A percentile compares a stretch with the other conserved stretches of the same genome.
These are phyloP conservation scores for Metrosideros polymorpha DNA, from an alignment of 441 rosid species.

Conservation along the genomic window DNA sequence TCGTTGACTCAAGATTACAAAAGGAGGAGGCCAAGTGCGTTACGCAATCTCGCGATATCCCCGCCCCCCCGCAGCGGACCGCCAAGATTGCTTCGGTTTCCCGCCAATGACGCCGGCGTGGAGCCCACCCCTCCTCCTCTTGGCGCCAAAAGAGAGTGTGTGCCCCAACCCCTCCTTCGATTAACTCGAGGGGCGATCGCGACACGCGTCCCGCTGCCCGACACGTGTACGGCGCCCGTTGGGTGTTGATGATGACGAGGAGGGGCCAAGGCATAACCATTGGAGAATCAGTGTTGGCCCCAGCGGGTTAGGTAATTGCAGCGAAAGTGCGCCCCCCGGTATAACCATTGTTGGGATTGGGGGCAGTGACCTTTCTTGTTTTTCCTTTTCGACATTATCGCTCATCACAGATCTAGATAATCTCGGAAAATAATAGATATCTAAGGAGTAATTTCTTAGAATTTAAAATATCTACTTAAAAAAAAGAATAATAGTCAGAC, in stretches of 20 bases:
- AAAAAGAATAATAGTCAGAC: neutral
- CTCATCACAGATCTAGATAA: neutral
- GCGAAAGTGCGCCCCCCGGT: neutral
- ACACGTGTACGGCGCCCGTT: neutral
- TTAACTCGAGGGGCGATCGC: neutral
- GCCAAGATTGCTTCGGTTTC: slow-evolving; percentile 19
- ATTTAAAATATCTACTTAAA: neutral
- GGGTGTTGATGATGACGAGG: neutral
- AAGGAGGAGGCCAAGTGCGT: neutral
- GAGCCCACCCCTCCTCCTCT: slow-evolving; percentile 13
- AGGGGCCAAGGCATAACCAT: neutral
- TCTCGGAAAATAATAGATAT: neutral
- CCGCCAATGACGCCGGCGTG: slow-evolving; percentile 32
- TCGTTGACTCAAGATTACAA: neutral
- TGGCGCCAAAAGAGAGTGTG: slow-evolving; percentile 17
- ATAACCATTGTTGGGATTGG: too few species aligned
- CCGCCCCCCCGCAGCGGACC: slow-evolving; percentile 6
- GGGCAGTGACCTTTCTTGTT: neutral
- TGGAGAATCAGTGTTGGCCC: neutral
- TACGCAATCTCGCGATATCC: slow-evolving; percentile 1
- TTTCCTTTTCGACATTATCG: neutral
- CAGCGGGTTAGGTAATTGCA: neutral
- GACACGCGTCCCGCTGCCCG: neutral
- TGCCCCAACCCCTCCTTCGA: neutral
- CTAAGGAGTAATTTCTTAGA: neutral